Conservation (phyloP, 1,284 basidiomycete species). For the Peniophora sp. region DNA sequence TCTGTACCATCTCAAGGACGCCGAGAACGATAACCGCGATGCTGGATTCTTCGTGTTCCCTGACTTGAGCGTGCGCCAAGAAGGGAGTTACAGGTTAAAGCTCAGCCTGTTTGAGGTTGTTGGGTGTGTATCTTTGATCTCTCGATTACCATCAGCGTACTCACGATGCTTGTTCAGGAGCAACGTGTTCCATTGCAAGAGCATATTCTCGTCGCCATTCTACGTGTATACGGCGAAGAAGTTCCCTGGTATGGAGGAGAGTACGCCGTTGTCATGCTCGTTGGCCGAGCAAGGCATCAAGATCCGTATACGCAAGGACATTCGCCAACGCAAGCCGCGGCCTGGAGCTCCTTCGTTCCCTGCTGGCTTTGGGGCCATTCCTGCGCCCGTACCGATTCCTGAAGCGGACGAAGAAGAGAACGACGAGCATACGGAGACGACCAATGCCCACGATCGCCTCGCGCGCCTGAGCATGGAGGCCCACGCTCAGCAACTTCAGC, state of each 20-base stretch:
- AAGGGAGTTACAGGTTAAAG: constrained; percentile 84
- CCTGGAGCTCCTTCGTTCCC: constrained; percentile 7
- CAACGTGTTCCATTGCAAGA: constrained; percentile 82
- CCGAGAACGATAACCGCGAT: constrained; percentile 75
- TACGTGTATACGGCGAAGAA: constrained; percentile 93
- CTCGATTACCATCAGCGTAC: not conserved
- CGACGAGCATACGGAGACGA: constrained; percentile 12
- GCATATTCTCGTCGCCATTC: constrained; percentile 79
- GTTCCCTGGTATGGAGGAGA: constrained; percentile 91
- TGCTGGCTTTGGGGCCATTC: constrained; percentile 9
- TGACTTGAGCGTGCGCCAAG: constrained; percentile 81
- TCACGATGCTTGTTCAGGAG: constrained; percentile 34
- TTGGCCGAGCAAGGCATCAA: constrained; percentile 91
- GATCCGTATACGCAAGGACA: constrained; percentile 86
- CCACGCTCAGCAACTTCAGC: constrained; percentile 3
- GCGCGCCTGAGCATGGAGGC: constrained; percentile 5
- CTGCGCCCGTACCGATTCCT: constrained; percentile 26
- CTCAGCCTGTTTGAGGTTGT: constrained; percentile 91
- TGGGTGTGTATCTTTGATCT: constrained; percentile 47
- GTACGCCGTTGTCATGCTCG: constrained; percentile 80
- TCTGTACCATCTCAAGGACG: constrained; percentile 92
- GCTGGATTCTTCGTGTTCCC: constrained; percentile 91
- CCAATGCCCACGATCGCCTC: constrained; percentile 12
- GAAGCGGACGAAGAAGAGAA: constrained; percentile 22
- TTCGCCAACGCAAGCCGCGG: constrained; percentile 60